These are phyloP conservation scores for Medicago truncatula DNA, from an alignment of 306 rosid genomes.

Conservation along the genomic window DNA sequence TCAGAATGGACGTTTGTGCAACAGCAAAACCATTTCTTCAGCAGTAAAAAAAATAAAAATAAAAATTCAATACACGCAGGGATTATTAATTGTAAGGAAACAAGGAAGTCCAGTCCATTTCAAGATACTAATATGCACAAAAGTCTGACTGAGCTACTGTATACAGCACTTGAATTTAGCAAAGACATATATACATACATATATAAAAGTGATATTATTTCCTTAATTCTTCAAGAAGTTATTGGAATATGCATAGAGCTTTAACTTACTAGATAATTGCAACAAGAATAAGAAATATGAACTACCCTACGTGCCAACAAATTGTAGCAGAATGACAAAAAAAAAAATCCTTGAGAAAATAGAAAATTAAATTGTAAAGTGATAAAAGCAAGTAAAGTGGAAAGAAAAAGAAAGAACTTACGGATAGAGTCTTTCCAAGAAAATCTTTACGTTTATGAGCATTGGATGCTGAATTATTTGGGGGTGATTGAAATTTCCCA, in stretches of 20 bases:
- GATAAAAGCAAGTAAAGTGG: too few species aligned
- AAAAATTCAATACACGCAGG: constrained; percentile 1
- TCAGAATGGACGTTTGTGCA: constrained; percentile 52
- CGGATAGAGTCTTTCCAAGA: constrained; percentile 70
- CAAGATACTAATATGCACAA: background rate
- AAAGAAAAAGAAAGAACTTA: constrained; percentile 35
- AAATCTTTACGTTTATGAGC: background rate
- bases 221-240: background rate
- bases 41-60: constrained; percentile 30
- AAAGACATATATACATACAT: too few species aligned
- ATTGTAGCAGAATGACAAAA: too few species aligned
- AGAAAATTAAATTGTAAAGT: too few species aligned
- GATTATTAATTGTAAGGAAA: background rate
- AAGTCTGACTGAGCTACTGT: too few species aligned
- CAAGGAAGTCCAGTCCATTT: background rate
- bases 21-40: constrained; percentile 89
- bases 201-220: background rate
- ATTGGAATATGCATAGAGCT: background rate
- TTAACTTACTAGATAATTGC: constrained; percentile 1
- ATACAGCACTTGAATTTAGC: background rate
- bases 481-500: constrained; percentile 57
- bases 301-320: too few species aligned
- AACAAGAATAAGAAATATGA: background rate
- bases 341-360: too few species aligned
- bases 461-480: background rate